Conservation (phyloP, 345 rosid genomes). For the Eucalyptus marginata region DNA sequence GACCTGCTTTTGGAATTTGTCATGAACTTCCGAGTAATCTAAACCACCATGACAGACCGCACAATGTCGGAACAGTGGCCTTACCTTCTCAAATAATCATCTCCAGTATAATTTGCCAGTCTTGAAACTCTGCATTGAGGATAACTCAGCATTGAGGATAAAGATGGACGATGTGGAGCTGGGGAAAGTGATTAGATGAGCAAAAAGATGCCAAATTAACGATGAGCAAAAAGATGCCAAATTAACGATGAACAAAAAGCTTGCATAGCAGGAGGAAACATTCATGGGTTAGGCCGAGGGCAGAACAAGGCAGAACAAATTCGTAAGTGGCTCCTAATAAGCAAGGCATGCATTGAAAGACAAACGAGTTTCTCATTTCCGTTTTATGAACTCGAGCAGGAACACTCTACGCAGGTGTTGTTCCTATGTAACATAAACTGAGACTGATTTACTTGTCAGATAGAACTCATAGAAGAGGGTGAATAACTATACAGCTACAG, state of each 20-base stretch:
- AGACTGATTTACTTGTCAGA: background rate
- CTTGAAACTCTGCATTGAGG: background rate
- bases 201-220: background rate
- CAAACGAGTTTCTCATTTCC: background rate
- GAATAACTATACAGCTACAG: background rate
- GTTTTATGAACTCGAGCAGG: background rate
- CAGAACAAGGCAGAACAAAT: background rate
- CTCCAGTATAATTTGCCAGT: background rate
- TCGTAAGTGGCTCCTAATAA: background rate
- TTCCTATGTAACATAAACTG: background rate
- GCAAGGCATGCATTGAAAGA: background rate
- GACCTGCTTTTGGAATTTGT: background rate
- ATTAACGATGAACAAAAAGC: background rate
- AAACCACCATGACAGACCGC: background rate
- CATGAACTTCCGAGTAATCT: background rate
- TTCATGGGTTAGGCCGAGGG: background rate
- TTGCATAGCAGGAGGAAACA: background rate
- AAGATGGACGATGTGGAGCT: background rate
- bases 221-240: background rate
- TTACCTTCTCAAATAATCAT: background rate
- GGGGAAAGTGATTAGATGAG: background rate
- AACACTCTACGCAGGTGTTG: background rate
- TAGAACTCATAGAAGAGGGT: background rate
- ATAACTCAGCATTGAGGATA: background rate
- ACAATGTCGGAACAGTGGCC: background rate